These are phyloP conservation scores for Scedosporium dehoogii DNA, from an alignment of 2,329 filamentous ascomycete genomes.

Conservation along the genomic window DNA sequence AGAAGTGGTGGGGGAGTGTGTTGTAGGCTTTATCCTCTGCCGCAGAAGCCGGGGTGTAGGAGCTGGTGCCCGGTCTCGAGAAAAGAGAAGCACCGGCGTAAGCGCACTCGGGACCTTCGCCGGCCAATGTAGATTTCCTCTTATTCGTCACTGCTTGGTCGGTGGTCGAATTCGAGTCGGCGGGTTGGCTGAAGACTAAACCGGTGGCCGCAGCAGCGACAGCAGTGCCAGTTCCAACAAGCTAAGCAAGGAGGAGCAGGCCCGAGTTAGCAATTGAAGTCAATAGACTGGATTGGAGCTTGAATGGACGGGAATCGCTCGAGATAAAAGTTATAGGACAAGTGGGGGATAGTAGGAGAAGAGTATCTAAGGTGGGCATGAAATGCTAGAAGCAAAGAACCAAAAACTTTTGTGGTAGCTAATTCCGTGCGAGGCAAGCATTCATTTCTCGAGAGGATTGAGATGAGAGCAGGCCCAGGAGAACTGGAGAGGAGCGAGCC, in stretches of 20 bases:
- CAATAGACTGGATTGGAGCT: neutral
- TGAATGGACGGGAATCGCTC: neutral
- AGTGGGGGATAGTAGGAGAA: neutral
- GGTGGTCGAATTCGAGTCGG: conserved; percentile 26
- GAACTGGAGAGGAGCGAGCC: neutral
- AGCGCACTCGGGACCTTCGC: conserved; percentile 20
- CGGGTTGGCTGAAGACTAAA: conserved; percentile 47
- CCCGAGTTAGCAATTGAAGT: conserved; percentile 2
- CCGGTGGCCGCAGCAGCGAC: conserved; percentile 50
- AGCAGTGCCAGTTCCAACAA: conserved; percentile 52
- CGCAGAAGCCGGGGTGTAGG: conserved; percentile 21
- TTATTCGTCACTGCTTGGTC: conserved; percentile 13
- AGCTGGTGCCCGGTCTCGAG: conserved; percentile 35
- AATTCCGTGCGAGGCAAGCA: neutral
- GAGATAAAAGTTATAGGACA: neutral
- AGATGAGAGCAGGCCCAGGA: neutral
- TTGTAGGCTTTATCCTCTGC: conserved; percentile 20
- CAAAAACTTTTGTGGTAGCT: neutral
- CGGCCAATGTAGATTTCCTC: conserved; percentile 23
- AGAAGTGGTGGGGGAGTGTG: conserved; percentile 13
- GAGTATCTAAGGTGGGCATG: neutral
- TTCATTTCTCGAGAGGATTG: neutral
- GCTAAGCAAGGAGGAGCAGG: conserved; percentile 25
- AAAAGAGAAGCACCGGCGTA: conserved; percentile 16
- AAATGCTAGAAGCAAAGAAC: neutral